Conservation (phyloP, 371 early-diverging fungal genomes). For the Mucor irregularis region DNA sequence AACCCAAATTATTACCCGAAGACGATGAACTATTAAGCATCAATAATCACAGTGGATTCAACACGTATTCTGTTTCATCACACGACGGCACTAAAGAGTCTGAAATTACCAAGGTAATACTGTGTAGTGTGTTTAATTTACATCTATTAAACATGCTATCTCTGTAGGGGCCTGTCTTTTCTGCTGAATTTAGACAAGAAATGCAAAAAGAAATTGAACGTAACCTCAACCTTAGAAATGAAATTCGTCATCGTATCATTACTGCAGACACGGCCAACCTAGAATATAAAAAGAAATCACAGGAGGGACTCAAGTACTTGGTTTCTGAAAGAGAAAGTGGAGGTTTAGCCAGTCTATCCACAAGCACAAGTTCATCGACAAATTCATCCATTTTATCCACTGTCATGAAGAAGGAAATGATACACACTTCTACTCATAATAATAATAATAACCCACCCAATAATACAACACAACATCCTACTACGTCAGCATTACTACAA, state of each 20-base stretch:
- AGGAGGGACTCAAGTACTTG: constrained; percentile 53
- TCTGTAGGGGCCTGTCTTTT: constrained; percentile 51
- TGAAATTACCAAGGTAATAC: constrained; percentile 50
- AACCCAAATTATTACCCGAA: constrained; percentile 47
- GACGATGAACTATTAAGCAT: constrained; percentile 39
- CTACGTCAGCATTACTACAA: background rate
- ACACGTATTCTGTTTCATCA: constrained; percentile 29
- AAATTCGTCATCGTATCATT: constrained; percentile 49
- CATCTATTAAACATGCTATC: background rate
- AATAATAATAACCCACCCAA: constrained; percentile 3
- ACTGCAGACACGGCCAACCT: constrained; percentile 35
- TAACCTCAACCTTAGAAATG: constrained; percentile 42
- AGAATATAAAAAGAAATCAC: constrained; percentile 39
- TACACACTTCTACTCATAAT: constrained; percentile 4
- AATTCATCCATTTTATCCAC: constrained; percentile 26
- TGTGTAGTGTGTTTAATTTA: too few relatives aligned
- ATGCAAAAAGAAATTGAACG: constrained; percentile 59
- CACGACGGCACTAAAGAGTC: constrained; percentile 36
- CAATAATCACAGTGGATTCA: constrained; percentile 17
- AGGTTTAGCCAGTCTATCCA: constrained; percentile 26
- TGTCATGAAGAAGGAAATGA: constrained; percentile 21
- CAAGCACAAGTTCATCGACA: constrained; percentile 35
- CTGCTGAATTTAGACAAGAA: constrained; percentile 55
- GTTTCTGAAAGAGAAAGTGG: constrained; percentile 43
- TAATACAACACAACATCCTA: background rate